Evolutionary conservation across 2,329 filamentous ascomycete species (phyloP), one percentile per base, ranked within the genome.

Genomic region (Arthrobotrys musiformis): DNA sequence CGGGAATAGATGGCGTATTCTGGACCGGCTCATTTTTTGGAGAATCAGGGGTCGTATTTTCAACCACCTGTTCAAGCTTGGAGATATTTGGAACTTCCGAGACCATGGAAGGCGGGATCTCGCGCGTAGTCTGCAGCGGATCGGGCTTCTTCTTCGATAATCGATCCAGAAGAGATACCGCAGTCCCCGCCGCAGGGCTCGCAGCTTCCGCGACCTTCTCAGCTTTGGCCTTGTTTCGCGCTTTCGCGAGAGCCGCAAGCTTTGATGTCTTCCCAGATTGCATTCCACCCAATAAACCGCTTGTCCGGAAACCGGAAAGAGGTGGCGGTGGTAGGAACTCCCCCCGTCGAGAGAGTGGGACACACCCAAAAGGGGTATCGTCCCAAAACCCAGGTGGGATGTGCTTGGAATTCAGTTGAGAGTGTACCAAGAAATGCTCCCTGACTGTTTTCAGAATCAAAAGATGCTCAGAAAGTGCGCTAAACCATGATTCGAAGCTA

Each of bases 171-270:
- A 81, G 68, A 82, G 83, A 74, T 81, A 80, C 70, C 64, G 80
- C 69, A 24, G 75, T 68, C 33, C 66, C 76, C 54, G 83, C 28
- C 79, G 40, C 44, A 8, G 24, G 22, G 22, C 81, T 50, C 15
- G 28, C 44, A n/a, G 35, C 0, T 8, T 52, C 60, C 4, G 60
- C 52, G 4, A 79, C 70, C 44, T 80, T 56, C 83, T 85, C 80
- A 88, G 90, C 90, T 30, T 90, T 90, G 13, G 90, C 90, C 83
- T 93, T 97, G 84, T 92, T 94, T 28, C 93, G 88, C 66, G 92
- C 91, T 35, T 93, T 93, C 62, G 94, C 94, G 46, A 99, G 86
- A 56, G 93, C 93, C 81, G 97, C 94, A 52, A 99, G 86, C 81
- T 99, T 99, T 4, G 94, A 97, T 83, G 92, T 87, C 81, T 94